Evolutionary conservation across 805 yeast genomes (phyloP).

Genomic region (Clavispora vitiphila): DNA sequence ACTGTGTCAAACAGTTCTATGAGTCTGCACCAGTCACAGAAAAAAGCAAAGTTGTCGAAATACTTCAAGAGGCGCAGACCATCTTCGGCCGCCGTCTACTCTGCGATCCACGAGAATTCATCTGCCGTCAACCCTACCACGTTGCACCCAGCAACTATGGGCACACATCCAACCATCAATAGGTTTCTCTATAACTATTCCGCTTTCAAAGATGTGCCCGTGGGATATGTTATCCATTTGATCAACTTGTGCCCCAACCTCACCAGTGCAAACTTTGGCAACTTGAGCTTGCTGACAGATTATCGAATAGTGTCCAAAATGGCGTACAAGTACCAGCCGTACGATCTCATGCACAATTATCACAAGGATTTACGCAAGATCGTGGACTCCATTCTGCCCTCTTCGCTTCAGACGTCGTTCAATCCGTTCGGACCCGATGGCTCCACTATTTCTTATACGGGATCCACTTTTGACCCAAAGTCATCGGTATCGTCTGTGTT

Average conservation of each 20-base stretch:
- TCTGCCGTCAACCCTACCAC: no score
- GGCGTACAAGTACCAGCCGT: conserved; percentile 32
- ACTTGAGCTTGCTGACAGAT: conserved; percentile 61
- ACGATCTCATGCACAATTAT: conserved; percentile 36
- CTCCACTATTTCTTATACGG: not conserved
- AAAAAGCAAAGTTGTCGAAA: conserved; percentile 11
- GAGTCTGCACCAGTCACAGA: conserved; percentile 13
- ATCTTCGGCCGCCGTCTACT: no score
- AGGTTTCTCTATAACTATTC: conserved; percentile 60
- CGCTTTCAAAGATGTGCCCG: conserved; percentile 68
- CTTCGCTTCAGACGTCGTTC: not conserved
- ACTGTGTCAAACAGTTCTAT: conserved; percentile 6
- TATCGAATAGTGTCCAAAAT: conserved; percentile 45
- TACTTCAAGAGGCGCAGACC: conserved; percentile 13
- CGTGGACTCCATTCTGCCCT: conserved; percentile 18
- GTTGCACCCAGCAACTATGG: not conserved
- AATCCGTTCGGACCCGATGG: conserved; percentile 1
- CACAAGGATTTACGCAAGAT: conserved; percentile 24
- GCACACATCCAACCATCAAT: conserved; percentile 51
- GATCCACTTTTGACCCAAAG: not conserved
- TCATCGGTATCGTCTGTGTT: conserved; percentile 19
- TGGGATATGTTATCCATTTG: conserved; percentile 69
- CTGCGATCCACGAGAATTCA: no score
- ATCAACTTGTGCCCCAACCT: conserved; percentile 65
- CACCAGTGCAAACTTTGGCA: conserved; percentile 50